phyloP scores from a whole-genome alignment of 2,329 filamentous ascomycete genomes.

The Esteya vermicola region DNA sequence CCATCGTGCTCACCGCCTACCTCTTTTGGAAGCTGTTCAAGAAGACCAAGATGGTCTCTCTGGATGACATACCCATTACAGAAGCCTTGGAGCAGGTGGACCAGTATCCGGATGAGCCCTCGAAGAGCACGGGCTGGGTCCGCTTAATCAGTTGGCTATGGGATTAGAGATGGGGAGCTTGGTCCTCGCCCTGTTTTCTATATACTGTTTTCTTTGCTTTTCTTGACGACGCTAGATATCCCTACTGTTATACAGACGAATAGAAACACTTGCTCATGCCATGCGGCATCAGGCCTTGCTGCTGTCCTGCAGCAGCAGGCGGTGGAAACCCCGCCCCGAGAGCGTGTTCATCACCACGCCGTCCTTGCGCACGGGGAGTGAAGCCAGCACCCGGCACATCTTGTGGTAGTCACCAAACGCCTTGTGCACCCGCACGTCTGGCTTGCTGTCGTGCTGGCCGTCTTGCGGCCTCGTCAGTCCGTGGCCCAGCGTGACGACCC shows the following conservation, averaged over 20 bases:
- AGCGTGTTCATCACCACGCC: conserved; percentile 31
- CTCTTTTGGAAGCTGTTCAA: conserved; percentile 7
- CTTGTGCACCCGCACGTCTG: conserved; percentile 8
- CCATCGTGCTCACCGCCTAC: conserved; percentile 28
- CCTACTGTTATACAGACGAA: no score
- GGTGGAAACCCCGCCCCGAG: conserved; percentile 1
- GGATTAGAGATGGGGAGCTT: no score
- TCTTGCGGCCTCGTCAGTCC: conserved; percentile 22
- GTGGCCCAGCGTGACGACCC: conserved; percentile 46
- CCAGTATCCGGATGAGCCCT: conserved; percentile 16
- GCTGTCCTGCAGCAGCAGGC: not conserved
- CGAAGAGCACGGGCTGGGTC: conserved; percentile 15
- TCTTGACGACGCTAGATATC: no score
- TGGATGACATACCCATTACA: conserved; percentile 28
- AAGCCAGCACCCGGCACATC: conserved; percentile 25
- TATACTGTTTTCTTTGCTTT: no score
- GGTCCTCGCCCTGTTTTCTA: no score
- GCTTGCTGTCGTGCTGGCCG: not conserved
- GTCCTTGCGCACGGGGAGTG: conserved; percentile 18
- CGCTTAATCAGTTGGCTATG: conserved; percentile 21
- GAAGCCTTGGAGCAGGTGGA: conserved; percentile 36
- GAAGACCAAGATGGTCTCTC: conserved; percentile 1
- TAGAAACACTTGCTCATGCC: no score
- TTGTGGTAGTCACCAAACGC: conserved; percentile 6
- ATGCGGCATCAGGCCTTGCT: no score